Percentiles rank a stretch among this genome's conserved stretches.
Evolutionary conservation across 345 rosid genomes (phyloP).

Genomic region (Eucalyptus leucophloia): DNA sequence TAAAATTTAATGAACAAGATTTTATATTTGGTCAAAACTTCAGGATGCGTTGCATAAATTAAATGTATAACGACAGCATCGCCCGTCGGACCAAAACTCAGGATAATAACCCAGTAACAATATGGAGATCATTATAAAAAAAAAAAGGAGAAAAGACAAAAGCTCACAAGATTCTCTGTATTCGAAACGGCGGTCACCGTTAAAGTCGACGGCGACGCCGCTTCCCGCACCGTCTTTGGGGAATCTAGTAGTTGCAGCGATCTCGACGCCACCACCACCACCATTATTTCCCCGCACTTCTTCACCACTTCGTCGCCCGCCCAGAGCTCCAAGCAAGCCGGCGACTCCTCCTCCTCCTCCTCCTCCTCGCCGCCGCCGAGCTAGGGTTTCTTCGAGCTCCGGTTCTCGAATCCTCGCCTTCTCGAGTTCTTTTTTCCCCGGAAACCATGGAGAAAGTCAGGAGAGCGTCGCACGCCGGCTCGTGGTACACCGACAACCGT

Average conservation of each 20-base stretch:
- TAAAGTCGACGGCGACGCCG: neutral
- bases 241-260: neutral
- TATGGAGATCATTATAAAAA: neutral
- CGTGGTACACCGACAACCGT: conserved; percentile 79
- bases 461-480: conserved; percentile 68
- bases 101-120: neutral
- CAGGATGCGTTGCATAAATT: too few relatives aligned
- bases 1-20: too few relatives aligned
- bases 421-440: neutral
- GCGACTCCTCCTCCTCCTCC: neutral
- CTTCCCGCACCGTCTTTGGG: neutral
- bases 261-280: neutral
- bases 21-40: too few relatives aligned
- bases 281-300: neutral
- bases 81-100: too few relatives aligned
- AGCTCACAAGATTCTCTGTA: neutral
- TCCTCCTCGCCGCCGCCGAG: neutral
- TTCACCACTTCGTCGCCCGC: neutral
- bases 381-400: neutral
- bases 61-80: too few relatives aligned
- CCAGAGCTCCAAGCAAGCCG: neutral
- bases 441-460: conserved; percentile 35
- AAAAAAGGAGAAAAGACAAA: rapidly evolving
- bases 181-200: neutral
- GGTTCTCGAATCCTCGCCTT: neutral